phyloP scores from a whole-genome alignment of 75 land plant genomes.

The Pinus tabuliformis region DNA sequence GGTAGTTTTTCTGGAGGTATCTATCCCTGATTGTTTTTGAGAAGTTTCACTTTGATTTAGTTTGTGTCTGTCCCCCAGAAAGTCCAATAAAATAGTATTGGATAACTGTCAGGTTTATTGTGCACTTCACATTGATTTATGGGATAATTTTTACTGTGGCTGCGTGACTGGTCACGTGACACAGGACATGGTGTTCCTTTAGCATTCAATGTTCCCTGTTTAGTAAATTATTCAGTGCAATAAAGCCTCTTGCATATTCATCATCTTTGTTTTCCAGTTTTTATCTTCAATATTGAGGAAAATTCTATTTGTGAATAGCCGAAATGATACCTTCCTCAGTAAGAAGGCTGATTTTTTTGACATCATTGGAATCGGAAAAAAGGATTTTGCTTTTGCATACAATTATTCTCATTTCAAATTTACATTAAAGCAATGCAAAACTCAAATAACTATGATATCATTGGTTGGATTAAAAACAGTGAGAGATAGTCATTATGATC shows the following conservation, averaged over 20 bases:
- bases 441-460: too few species aligned
- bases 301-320: background rate
- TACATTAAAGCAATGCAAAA: background rate
- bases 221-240: background rate
- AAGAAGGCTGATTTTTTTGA: background rate
- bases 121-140: background rate
- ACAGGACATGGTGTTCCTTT: background rate
- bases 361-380: background rate
- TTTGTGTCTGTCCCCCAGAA: background rate
- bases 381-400: background rate
- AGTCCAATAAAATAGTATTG: background rate
- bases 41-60: background rate
- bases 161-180: background rate
- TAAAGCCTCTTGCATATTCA: constrained; percentile 5
- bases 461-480: background rate
- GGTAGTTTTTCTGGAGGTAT: background rate
- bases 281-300: background rate
- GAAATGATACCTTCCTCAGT: background rate
- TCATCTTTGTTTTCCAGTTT: background rate
- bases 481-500: background rate
- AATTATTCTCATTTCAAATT: background rate
- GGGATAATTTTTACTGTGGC: background rate
- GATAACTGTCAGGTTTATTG: background rate
- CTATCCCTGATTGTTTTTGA: background rate
- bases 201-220: background rate